Conservation (phyloP, 176 grass and related monocot genomes). For the Aegilops tauschii region DNA sequence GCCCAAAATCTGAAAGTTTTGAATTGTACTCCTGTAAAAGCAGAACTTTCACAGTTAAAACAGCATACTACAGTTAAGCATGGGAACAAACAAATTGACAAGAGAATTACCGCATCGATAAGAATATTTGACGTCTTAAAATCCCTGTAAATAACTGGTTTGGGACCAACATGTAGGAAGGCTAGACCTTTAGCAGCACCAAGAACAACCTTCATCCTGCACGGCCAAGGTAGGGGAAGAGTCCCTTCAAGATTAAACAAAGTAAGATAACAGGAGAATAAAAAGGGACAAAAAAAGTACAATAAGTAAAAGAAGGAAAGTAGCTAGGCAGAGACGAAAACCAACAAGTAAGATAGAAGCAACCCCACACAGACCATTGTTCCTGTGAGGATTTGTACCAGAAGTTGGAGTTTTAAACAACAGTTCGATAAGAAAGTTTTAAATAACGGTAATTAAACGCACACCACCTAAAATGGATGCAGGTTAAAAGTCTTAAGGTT, state of each 20-base stretch:
- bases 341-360: not conserved
- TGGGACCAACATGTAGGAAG: slow-evolving; percentile 80
- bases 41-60: slow-evolving; percentile 2
- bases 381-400: not conserved
- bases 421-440: not conserved
- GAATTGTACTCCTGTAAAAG: slow-evolving; percentile 73
- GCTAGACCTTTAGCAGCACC: slow-evolving; percentile 87
- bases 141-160: slow-evolving; percentile 94
- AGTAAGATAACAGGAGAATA: slow-evolving; percentile 27
- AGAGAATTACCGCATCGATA: slow-evolving; percentile 64
- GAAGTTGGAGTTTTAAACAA: not conserved
- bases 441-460: too few relatives aligned
- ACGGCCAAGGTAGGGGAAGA: slow-evolving; percentile 88
- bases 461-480: too few relatives aligned
- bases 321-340: not conserved
- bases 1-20: slow-evolving; percentile 89
- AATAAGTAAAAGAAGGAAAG: not conserved
- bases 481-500: too few relatives aligned
- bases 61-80: slow-evolving; percentile 11
- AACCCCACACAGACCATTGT: not conserved
- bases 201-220: slow-evolving; percentile 85
- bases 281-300: not conserved
- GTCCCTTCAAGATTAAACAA: slow-evolving; percentile 72
- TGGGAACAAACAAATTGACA: not conserved
- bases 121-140: slow-evolving; percentile 98